Evolutionary conservation across 345 rosid species (phyloP).

Genomic region (Citrus hindsii): DNA sequence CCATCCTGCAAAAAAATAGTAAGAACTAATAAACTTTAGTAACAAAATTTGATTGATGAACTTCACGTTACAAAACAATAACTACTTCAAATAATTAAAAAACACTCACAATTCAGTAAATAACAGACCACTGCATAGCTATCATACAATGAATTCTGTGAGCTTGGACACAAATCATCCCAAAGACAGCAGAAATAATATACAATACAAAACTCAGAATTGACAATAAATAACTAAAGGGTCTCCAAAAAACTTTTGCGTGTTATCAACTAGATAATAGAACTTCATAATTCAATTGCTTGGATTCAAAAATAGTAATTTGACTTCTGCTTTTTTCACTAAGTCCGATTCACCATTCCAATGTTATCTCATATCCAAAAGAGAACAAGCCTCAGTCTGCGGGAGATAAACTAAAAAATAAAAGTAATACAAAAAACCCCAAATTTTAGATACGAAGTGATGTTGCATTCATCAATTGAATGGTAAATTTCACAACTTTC

Average conservation of each 20-base stretch:
- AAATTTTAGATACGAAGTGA: no score
- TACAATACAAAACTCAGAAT: neutral
- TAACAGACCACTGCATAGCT: neutral
- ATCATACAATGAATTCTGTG: neutral
- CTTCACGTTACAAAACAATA: neutral
- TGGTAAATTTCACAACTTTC: no score
- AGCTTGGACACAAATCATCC: neutral
- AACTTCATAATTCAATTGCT: neutral
- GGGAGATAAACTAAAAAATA: neutral
- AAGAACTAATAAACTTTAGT: neutral
- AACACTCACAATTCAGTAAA: neutral
- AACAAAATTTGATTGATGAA: neutral
- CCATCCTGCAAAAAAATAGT: conserved; percentile 23
- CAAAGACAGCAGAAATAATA: neutral
- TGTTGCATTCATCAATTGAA: no score
- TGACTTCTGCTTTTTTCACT: neutral
- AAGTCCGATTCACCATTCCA: neutral
- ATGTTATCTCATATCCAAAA: neutral
- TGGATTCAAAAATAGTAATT: neutral
- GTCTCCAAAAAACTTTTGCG: neutral
- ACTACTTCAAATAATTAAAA: neutral
- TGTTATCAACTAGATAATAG: neutral
- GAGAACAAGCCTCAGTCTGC: neutral
- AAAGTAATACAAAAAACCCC: no score
- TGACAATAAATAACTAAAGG: neutral